Percentiles rank a stretch among this genome's conserved stretches.
phyloP scores from a whole-genome alignment of 2,329 filamentous ascomycete genomes.

The Aspergillus calidoustus region DNA sequence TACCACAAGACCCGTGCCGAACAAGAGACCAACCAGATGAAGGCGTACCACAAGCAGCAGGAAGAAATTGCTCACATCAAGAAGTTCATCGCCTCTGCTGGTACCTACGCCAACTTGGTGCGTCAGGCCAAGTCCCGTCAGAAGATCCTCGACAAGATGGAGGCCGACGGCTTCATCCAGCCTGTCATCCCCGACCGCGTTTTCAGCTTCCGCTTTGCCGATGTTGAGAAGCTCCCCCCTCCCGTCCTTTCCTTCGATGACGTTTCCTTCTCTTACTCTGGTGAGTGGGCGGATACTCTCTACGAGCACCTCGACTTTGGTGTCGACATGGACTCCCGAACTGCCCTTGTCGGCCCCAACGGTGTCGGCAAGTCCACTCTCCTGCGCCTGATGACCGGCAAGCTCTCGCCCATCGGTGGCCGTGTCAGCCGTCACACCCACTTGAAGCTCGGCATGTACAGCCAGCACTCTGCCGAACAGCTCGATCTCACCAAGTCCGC shows the following conservation, averaged over 20 bases:
- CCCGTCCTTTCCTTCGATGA: constrained; percentile 96
- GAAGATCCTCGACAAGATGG: constrained; percentile 99
- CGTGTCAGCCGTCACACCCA: constrained; percentile 91
- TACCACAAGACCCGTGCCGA: constrained; percentile 93
- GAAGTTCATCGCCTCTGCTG: constrained; percentile 99
- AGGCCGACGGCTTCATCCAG: constrained; percentile 98
- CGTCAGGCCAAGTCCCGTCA: constrained; percentile 98
- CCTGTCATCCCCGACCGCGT: constrained; percentile 82
- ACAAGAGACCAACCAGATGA: constrained; percentile 97
- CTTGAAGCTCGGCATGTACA: constrained; percentile 97
- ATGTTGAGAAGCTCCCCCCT: constrained; percentile 98
- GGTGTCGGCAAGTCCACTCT: constrained; percentile 99
- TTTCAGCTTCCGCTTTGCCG: constrained; percentile 97
- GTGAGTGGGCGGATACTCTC: constrained; percentile 83
- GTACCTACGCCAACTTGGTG: constrained; percentile 99
- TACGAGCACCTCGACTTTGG: constrained; percentile 97
- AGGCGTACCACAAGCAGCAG: constrained; percentile 98
- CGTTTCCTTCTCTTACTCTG: constrained; percentile 97
- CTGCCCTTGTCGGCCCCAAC: constrained; percentile 94
- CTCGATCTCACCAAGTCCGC: constrained; percentile 97
- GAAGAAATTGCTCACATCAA: constrained; percentile 99
- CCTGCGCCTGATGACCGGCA: constrained; percentile 93
- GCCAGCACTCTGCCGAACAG: constrained; percentile 97
- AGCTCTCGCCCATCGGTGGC: constrained; percentile 82
- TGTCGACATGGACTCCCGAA: constrained; percentile 99